Evolutionary conservation across 2,329 filamentous ascomycete species (phyloP).

Genomic region (Rutstroemia sydowiana): DNA sequence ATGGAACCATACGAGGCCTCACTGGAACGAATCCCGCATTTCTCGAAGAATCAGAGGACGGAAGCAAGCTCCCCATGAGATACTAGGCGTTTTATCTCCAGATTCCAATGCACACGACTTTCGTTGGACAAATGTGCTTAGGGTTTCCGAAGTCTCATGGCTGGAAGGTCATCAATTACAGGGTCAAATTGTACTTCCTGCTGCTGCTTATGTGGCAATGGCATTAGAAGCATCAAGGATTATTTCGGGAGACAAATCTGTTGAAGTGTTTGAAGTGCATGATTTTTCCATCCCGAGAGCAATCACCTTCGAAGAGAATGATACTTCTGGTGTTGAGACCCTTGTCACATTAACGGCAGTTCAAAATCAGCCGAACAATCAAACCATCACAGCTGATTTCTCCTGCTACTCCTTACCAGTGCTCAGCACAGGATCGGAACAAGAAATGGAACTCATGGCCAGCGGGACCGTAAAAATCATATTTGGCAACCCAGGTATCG

Average conservation of each 20-base stretch:
- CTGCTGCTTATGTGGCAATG: slow-evolving; percentile 37
- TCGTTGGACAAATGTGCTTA: slow-evolving; percentile 13
- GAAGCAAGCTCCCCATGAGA: slow-evolving; percentile 5
- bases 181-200: slow-evolving; percentile 34
- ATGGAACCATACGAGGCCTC: slow-evolving; percentile 20
- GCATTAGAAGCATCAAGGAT: background rate
- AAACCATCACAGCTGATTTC: background rate
- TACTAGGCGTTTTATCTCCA: slow-evolving; percentile 8
- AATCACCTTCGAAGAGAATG: background rate
- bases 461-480: background rate
- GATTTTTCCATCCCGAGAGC: background rate
- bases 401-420: background rate
- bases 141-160: slow-evolving; percentile 36
- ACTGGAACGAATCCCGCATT: slow-evolving; percentile 44
- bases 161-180: slow-evolving; percentile 38
- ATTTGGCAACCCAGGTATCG: background rate
- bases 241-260: background rate
- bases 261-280: background rate
- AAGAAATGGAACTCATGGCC: background rate
- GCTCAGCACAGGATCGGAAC: background rate
- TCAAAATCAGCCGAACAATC: too few species aligned
- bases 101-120: too few species aligned
- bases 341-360: background rate
- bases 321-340: background rate
- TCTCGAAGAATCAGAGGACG: background rate